A percentile compares a stretch with the other conserved stretches of the same genome.
These are phyloP conservation scores for Canavalia gladiata DNA, from an alignment of 306 rosid species.

Conservation along the genomic window DNA sequence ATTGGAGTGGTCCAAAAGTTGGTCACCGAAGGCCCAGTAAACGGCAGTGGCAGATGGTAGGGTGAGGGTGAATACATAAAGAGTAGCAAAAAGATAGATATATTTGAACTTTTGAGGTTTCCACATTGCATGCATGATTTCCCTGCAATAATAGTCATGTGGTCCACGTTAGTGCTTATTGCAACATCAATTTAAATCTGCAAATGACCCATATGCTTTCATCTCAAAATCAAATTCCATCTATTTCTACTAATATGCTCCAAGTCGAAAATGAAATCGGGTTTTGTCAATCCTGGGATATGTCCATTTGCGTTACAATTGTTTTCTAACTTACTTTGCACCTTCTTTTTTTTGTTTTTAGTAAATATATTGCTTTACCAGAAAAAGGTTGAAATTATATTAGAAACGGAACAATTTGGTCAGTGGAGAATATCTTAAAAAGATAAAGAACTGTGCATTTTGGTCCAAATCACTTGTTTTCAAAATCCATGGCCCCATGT, in stretches of 20 bases:
- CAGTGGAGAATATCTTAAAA: neutral
- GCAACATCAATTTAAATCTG: constrained; percentile 22
- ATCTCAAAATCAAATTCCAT: constrained; percentile 26
- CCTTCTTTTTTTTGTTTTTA: neutral
- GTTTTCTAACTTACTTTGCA: constrained; percentile 36
- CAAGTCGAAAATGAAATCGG: constrained; percentile 26
- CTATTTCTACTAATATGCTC: constrained; percentile 12
- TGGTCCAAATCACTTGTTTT: constrained; percentile 16
- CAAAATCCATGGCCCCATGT: constrained; percentile 31
- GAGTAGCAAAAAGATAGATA: constrained; percentile 81
- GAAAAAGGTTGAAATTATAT: constrained; percentile 14
- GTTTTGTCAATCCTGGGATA: constrained; percentile 21
- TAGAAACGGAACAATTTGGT: constrained; percentile 25
- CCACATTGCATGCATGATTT: constrained; percentile 99
- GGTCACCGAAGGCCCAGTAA: constrained; percentile 97
- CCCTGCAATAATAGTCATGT: constrained; percentile 60
- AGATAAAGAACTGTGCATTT: constrained; percentile 17
- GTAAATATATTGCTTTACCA: constrained; percentile 5
- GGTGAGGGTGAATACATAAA: constrained; percentile 91
- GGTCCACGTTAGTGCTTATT: constrained; percentile 45
- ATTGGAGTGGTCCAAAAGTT: constrained; percentile 79
- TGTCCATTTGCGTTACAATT: constrained; percentile 37
- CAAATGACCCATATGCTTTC: constrained; percentile 29
- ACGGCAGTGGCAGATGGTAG: constrained; percentile 88
- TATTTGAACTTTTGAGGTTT: constrained; percentile 91